phyloP scores from a whole-genome alignment of 768 basidiomycete genomes.

The Tulasnella sp. region DNA sequence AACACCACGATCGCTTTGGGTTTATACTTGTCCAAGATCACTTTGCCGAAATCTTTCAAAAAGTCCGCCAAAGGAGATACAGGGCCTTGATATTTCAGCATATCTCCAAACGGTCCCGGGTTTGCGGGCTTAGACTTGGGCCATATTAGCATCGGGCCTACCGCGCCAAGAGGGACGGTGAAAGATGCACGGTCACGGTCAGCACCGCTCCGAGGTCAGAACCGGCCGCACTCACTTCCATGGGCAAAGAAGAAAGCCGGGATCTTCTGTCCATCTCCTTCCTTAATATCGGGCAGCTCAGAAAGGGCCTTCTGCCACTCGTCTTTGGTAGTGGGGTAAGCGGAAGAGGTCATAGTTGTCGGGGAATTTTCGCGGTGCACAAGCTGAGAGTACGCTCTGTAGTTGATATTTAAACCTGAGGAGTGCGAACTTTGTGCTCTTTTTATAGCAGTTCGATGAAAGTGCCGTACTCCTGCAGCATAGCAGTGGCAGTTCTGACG shows the following conservation, averaged over 20 bases:
- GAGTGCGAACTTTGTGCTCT: not conserved
- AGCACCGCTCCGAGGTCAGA: not conserved
- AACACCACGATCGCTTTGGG: constrained; percentile 78
- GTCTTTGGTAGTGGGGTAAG: not conserved
- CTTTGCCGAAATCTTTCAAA: constrained; percentile 61
- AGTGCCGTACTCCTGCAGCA: not conserved
- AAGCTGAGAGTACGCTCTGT: not conserved
- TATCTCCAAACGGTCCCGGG: constrained; percentile 10
- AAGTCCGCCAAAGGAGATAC: constrained; percentile 55
- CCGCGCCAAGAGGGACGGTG: constrained; percentile 35
- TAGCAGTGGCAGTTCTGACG: not conserved
- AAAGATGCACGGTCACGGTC: not conserved
- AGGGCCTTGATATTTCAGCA: constrained; percentile 42
- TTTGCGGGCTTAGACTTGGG: constrained; percentile 22
- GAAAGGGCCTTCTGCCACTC: constrained; percentile 54
- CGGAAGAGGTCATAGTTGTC: not conserved
- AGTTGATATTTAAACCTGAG: not conserved
- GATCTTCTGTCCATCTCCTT: constrained; percentile 42
- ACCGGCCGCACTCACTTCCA: constrained; percentile 42
- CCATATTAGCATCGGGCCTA: constrained; percentile 40
- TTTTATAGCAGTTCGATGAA: not conserved
- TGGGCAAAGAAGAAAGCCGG: constrained; percentile 76
- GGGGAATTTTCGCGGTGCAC: not conserved
- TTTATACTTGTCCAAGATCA: constrained; percentile 61
- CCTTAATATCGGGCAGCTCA: constrained; percentile 48